Base-by-base conservation (phyloP, 2,329 filamentous ascomycete species). In the Fusarium cicatricum region DNA sequence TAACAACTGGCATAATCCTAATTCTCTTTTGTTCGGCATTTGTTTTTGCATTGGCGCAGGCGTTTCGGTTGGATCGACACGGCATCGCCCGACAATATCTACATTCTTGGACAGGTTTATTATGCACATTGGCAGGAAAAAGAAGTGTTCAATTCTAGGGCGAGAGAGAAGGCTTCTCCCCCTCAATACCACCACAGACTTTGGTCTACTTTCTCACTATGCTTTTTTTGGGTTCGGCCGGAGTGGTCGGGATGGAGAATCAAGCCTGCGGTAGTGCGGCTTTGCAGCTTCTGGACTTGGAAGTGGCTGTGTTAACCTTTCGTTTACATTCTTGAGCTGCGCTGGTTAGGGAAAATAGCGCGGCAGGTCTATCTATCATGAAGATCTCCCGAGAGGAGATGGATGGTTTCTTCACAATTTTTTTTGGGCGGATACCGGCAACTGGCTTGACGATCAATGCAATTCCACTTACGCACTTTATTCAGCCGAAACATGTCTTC, bases 21-120 rank as follows among this genome's bases (percentile, higher is more conserved):
- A 64, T 63, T 49, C 47, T 33, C 31, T 19, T 52, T 46, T 47
- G 29, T 33, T 46, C 53, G 32, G 32, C 33, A 39, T 31, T 36
- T 34, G 43, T 28, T 32, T 46, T 11, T 64, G 60, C 60, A 64
- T 64, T 52, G 61, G 61, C 61, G 47, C 61, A 58, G 60, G 60
- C 60, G 60, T 63, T 61, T 45, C 10, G 49, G 32, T 29, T 48
- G 14, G 41, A 42, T 48, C 37, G 21, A 26, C 28, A 52, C 31
- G 50, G 56, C 32, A 38, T 58, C 37, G 28, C 45, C 45, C 26
- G 42, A 44, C 43, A 28, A 21, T 50, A 37, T 38, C 37, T 44
- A 42, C 37, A 42, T 36, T 44, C 39, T 58, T 42, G 46, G 42
- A 28, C 44, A 26, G 9, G 23, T 26, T 33, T 26, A 8, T 3